Conservation (phyloP, 371 early-diverging fungal genomes). For the Cokeromyces recurvatus region DNA sequence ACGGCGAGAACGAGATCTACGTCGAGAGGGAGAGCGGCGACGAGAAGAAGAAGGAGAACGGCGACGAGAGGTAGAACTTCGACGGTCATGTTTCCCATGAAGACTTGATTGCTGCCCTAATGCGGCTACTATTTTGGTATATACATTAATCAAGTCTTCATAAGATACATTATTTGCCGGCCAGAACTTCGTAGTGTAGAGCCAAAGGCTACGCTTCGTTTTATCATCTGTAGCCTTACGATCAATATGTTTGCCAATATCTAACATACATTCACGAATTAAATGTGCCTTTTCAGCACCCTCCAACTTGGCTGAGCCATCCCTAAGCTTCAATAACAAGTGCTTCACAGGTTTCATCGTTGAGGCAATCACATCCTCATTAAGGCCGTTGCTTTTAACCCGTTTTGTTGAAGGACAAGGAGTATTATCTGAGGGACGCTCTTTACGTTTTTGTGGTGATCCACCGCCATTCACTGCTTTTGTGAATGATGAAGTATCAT, state of each 20-base stretch:
- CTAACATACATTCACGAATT: slow-evolving; percentile 54
- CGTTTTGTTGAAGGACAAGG: slow-evolving; percentile 5
- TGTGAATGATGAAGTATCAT: neutral
- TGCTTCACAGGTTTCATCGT: slow-evolving; percentile 18
- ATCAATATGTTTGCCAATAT: slow-evolving; percentile 61
- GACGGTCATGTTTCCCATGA: too few species aligned
- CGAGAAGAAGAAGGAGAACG: too few species aligned
- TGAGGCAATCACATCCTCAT: slow-evolving; percentile 6
- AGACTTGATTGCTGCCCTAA: too few species aligned
- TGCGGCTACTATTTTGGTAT: slow-evolving; percentile 35
- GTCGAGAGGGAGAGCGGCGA: too few species aligned
- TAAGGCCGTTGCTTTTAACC: slow-evolving; percentile 1
- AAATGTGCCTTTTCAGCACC: slow-evolving; percentile 53
- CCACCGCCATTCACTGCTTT: neutral
- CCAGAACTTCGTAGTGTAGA: slow-evolving; percentile 63
- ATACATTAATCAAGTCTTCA: slow-evolving; percentile 48
- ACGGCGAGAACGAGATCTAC: too few species aligned
- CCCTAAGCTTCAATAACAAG: slow-evolving; percentile 25
- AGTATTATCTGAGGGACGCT: neutral
- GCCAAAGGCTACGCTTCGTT: slow-evolving; percentile 46
- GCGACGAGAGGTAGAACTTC: too few species aligned
- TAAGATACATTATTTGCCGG: slow-evolving; percentile 46
- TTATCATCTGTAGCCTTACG: slow-evolving; percentile 13
- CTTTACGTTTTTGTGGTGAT: slow-evolving; percentile 2
- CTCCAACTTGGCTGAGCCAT: slow-evolving; percentile 43